phyloP scores from a whole-genome alignment of 352 stramenopile genomes.

The Globisporangium orthogonon region DNA sequence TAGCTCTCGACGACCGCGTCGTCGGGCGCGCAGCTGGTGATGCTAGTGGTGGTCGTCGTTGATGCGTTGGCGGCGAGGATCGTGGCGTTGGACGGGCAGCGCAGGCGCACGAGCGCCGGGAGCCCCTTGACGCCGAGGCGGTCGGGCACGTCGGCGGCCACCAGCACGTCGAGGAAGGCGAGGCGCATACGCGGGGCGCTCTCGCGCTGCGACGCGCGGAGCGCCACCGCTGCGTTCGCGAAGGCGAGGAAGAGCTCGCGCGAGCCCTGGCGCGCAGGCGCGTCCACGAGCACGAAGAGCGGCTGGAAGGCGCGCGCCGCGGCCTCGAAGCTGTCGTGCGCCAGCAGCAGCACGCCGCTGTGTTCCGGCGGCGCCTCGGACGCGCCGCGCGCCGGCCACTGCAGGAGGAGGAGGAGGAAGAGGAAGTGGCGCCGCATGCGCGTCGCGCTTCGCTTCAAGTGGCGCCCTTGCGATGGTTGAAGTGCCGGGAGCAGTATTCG shows the following conservation, averaged over 20 bases:
- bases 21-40: constrained; percentile 9
- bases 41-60: background rate
- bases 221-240: constrained; percentile 19
- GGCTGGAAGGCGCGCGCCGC: constrained; percentile 19
- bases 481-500: too few species aligned
- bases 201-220: constrained; percentile 14
- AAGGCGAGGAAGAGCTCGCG: constrained; percentile 24
- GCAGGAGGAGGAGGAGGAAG: background rate
- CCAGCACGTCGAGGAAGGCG: constrained; percentile 20
- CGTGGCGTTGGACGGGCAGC: constrained; percentile 13
- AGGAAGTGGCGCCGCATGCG: background rate
- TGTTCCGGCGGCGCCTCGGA: constrained; percentile 5
- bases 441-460: too few species aligned
- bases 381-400: constrained; percentile 1
- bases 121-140: constrained; percentile 20
- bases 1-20: constrained; percentile 19
- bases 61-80: background rate
- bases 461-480: too few species aligned
- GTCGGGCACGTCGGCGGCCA: constrained; percentile 5
- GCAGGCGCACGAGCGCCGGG: constrained; percentile 25
- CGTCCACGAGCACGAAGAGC: constrained; percentile 41
- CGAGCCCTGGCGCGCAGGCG: constrained; percentile 19
- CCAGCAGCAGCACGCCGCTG: constrained; percentile 27
- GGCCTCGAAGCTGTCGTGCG: constrained; percentile 9
- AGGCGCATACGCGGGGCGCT: constrained; percentile 15